Conservation (phyloP, 1,139 yeast species). For the Suhomyces coccinellae region DNA sequence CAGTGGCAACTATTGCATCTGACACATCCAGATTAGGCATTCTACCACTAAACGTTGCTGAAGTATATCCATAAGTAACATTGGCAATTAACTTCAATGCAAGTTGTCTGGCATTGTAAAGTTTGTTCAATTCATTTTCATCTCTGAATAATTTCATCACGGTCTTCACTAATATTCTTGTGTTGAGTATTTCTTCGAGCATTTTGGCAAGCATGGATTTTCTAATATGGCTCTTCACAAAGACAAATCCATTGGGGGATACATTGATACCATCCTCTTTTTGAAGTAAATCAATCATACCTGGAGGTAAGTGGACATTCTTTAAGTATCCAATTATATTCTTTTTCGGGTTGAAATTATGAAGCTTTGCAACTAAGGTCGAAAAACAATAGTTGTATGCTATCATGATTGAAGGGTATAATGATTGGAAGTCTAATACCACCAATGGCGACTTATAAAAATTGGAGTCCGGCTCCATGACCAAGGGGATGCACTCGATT, state of each 20-base stretch:
- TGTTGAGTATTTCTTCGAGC: conserved; percentile 78
- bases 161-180: conserved; percentile 74
- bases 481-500: conserved; percentile 81
- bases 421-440: conserved; percentile 89
- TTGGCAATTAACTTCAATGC: conserved; percentile 90
- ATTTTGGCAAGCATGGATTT: conserved; percentile 78
- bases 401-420: conserved; percentile 88
- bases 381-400: conserved; percentile 93
- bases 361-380: conserved; percentile 73
- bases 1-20: conserved; percentile 90
- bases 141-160: conserved; percentile 62
- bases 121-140: conserved; percentile 45
- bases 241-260: conserved; percentile 87
- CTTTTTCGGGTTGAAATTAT: conserved; percentile 49
- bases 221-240: conserved; percentile 64
- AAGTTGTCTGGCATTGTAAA: conserved; percentile 75
- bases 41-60: conserved; percentile 92
- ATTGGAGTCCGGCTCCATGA: conserved; percentile 87
- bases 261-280: conserved; percentile 54
- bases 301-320: conserved; percentile 54
- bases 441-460: conserved; percentile 86
- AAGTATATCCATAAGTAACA: conserved; percentile 93
- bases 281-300: conserved; percentile 53
- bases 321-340: conserved; percentile 40
- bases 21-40: conserved; percentile 97